Percentiles rank a stretch among this genome's conserved stretches.
phyloP scores from a whole-genome alignment of 208 protist genomes.

The Trypanosoma avium region DNA sequence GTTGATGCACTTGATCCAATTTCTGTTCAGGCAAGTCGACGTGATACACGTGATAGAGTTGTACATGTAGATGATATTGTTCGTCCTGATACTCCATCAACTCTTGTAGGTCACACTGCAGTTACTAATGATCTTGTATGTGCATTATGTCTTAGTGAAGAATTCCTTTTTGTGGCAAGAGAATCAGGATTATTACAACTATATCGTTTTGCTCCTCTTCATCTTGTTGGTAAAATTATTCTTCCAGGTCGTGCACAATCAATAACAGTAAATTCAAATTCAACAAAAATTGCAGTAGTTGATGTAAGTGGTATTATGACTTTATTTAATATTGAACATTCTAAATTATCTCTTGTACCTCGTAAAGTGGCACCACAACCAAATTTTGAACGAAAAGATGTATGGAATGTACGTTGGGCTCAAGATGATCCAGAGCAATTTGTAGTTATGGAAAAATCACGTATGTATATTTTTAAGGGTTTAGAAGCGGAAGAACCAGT shows the following conservation, averaged over 20 bases:
- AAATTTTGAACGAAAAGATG: slow-evolving; percentile 93
- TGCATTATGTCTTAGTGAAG: slow-evolving; percentile 79
- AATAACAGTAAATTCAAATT: slow-evolving; percentile 92
- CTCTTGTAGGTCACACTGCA: slow-evolving; percentile 56
- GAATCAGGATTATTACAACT: slow-evolving; percentile 89
- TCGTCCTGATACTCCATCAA: slow-evolving; percentile 46
- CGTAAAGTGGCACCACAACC: slow-evolving; percentile 50
- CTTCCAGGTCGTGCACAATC: slow-evolving; percentile 77
- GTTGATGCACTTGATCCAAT: slow-evolving; percentile 84
- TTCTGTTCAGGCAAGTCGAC: slow-evolving; percentile 78
- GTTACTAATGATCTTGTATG: slow-evolving; percentile 93
- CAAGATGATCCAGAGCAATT: slow-evolving; percentile 92
- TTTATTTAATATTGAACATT: slow-evolving; percentile 59
- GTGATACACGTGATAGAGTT: slow-evolving; percentile 64
- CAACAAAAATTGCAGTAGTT: slow-evolving; percentile 84
- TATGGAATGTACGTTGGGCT: slow-evolving; percentile 94
- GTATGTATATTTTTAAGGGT: slow-evolving; percentile 92
- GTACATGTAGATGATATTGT: slow-evolving; percentile 94
- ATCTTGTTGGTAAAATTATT: slow-evolving; percentile 77
- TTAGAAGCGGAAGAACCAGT: slow-evolving; percentile 91
- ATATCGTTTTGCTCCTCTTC: slow-evolving; percentile 86
- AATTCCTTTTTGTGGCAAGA: slow-evolving; percentile 81
- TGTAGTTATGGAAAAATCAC: slow-evolving; percentile 95
- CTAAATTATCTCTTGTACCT: slow-evolving; percentile 62
- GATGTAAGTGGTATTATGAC: slow-evolving; percentile 89